Evolutionary conservation across 805 yeast species (phyloP).

Genomic region (Hanseniaspora lindneri): DNA sequence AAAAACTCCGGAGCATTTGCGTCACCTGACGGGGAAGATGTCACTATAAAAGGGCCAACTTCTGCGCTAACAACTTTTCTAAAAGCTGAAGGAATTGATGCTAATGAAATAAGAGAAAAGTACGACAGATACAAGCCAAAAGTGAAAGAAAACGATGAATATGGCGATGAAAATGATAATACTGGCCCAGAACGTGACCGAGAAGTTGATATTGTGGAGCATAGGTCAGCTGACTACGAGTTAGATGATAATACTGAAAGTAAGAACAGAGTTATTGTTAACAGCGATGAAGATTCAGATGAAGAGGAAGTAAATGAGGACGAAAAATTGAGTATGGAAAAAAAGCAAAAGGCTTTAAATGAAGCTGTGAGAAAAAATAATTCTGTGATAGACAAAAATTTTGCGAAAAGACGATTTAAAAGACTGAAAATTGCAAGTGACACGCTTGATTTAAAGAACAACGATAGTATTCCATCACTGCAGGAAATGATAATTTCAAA

Average conservation of each 20-base stretch:
- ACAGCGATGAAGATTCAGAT: conserved; percentile 17
- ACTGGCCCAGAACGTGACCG: conserved; percentile 21
- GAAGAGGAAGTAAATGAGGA: conserved; percentile 20
- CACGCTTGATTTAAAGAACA: conserved; percentile 52
- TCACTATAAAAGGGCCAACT: conserved; percentile 43
- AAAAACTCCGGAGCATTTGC: neutral
- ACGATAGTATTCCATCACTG: conserved; percentile 51
- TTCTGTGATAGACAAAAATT: conserved; percentile 9
- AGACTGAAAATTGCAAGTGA: conserved; percentile 65
- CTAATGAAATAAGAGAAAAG: conserved; percentile 55
- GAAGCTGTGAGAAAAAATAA: neutral
- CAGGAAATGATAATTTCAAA: conserved; percentile 71
- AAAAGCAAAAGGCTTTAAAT: conserved; percentile 1
- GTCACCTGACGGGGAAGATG: neutral
- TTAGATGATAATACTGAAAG: too few relatives aligned
- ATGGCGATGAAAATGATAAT: conserved; percentile 19
- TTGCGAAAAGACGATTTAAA: conserved; percentile 19
- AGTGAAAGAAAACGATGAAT: conserved; percentile 20
- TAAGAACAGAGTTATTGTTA: conserved; percentile 3
- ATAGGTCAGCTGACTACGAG: too few relatives aligned
- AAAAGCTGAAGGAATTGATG: conserved; percentile 77
- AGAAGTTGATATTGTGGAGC: conserved; percentile 21
- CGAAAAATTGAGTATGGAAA: conserved; percentile 17
- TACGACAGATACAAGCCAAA: conserved; percentile 29
- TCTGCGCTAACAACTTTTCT: conserved; percentile 84